Evolutionary conservation across 2,329 filamentous ascomycete species (phyloP).

Genomic region (Aspergillus jensenii): DNA sequence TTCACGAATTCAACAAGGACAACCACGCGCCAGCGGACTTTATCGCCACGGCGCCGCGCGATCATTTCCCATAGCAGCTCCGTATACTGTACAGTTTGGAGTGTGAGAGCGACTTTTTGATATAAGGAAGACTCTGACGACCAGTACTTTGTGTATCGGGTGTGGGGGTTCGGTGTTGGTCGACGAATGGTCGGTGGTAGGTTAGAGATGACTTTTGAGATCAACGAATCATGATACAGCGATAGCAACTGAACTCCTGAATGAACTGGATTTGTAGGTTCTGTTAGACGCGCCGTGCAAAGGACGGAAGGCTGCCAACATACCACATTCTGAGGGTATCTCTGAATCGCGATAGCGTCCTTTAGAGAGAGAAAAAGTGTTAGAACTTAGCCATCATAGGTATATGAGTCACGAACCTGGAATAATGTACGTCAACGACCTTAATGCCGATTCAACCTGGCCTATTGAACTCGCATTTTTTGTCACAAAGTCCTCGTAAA

Average conservation of each 20-base stretch:
- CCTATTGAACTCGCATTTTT: slow-evolving; percentile 92
- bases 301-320: slow-evolving; percentile 20
- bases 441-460: slow-evolving; percentile 89
- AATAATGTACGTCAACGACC: slow-evolving; percentile 93
- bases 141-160: slow-evolving; percentile 66
- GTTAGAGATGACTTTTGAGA: slow-evolving; percentile 63
- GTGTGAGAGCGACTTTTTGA: slow-evolving; percentile 72
- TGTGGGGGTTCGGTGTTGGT: slow-evolving; percentile 57
- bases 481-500: slow-evolving; percentile 74
- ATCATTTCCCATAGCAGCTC: slow-evolving; percentile 98
- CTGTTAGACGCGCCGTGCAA: slow-evolving; percentile 14
- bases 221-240: slow-evolving; percentile 86
- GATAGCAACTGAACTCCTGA: slow-evolving; percentile 86
- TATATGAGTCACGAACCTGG: slow-evolving; percentile 55
- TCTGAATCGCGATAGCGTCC: slow-evolving; percentile 70
- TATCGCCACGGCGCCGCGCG: slow-evolving; percentile 79
- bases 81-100: slow-evolving; percentile 92
- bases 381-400: neutral
- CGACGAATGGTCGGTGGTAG: slow-evolving; percentile 53
- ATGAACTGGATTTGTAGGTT: slow-evolving; percentile 56
- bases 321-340: slow-evolving; percentile 84
- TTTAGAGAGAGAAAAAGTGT: slow-evolving; percentile 15
- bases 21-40: slow-evolving; percentile 79
- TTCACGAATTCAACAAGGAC: slow-evolving; percentile 84
- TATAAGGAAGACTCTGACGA: slow-evolving; percentile 67